phyloP scores from a whole-genome alignment of 495 filamentous ascomycete species.

The Darksidea phi region DNA sequence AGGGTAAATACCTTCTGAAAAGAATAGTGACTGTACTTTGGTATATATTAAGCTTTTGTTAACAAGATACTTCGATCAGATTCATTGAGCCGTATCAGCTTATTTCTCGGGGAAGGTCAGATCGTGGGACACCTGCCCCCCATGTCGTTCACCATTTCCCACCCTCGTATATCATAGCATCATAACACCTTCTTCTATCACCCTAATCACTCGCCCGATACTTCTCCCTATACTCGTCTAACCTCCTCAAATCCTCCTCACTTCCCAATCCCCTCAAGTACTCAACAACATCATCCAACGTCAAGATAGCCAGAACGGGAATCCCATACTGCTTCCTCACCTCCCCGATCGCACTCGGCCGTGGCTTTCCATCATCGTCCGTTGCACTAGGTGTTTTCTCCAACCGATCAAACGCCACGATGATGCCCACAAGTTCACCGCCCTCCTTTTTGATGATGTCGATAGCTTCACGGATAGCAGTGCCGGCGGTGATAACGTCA shows the following conservation, averaged over 20 bases:
- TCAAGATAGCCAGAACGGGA: constrained; percentile 47
- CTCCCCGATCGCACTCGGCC: constrained; percentile 62
- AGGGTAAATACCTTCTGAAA: too few species aligned
- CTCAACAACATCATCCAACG: constrained; percentile 76
- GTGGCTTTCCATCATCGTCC: constrained; percentile 39
- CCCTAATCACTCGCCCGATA: constrained; percentile 63
- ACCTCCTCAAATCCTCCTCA: constrained; percentile 63
- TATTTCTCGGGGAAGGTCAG: neutral
- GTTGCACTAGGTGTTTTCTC: constrained; percentile 63
- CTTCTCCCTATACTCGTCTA: constrained; percentile 76
- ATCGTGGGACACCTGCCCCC: neutral
- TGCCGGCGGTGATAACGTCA: constrained; percentile 94
- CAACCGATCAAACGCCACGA: constrained; percentile 83
- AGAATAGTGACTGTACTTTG: too few species aligned
- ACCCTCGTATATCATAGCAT: too few species aligned
- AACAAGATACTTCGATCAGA: too few species aligned
- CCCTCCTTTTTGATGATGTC: constrained; percentile 77
- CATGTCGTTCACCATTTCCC: neutral
- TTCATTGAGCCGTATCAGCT: too few species aligned
- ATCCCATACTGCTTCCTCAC: constrained; percentile 63
- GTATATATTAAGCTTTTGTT: too few species aligned
- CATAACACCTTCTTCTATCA: neutral
- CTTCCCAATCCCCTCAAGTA: constrained; percentile 55
- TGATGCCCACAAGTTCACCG: constrained; percentile 76
- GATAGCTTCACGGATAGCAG: constrained; percentile 87